phyloP scores from a whole-genome alignment of 352 stramenopile genomes.

The Phytophthora palmivora region DNA sequence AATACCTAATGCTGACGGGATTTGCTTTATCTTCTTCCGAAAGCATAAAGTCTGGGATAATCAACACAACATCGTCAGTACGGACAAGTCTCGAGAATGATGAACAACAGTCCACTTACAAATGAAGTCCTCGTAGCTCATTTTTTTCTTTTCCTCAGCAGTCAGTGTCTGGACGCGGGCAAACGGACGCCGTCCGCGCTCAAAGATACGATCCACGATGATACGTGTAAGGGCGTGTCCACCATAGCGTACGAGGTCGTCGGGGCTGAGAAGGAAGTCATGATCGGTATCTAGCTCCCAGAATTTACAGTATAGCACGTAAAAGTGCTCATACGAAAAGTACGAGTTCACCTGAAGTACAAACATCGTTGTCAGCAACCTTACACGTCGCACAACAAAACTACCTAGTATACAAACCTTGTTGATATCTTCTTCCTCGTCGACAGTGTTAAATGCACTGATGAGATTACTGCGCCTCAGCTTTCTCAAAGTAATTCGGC shows the following conservation, averaged over 20 bases:
- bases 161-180: slow-evolving; percentile 80
- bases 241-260: slow-evolving; percentile 88
- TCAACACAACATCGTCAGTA: slow-evolving; percentile 1
- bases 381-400: not conserved
- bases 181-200: slow-evolving; percentile 82
- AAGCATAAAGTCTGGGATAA: slow-evolving; percentile 96
- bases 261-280: slow-evolving; percentile 84
- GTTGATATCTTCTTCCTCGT: slow-evolving; percentile 99
- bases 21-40: slow-evolving; percentile 99
- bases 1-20: slow-evolving; percentile 96
- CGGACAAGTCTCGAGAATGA: not conserved
- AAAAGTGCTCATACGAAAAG: slow-evolving; percentile 99
- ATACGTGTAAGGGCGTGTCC: slow-evolving; percentile 85
- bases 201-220: slow-evolving; percentile 91
- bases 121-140: slow-evolving; percentile 93
- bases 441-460: slow-evolving; percentile 95
- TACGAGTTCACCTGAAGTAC: slow-evolving; percentile 88
- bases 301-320: slow-evolving; percentile 99
- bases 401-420: slow-evolving; percentile 75
- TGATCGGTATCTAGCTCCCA: slow-evolving; percentile 98
- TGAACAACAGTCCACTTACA: slow-evolving; percentile 49
- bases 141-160: slow-evolving; percentile 87
- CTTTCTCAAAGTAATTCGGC: slow-evolving; percentile 95
- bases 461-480: slow-evolving; percentile 95
- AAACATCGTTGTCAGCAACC: not conserved